Evolutionary conservation across 768 basidiomycete species (phyloP).

Genomic region (Tubosaeta brunneosetosa): DNA sequence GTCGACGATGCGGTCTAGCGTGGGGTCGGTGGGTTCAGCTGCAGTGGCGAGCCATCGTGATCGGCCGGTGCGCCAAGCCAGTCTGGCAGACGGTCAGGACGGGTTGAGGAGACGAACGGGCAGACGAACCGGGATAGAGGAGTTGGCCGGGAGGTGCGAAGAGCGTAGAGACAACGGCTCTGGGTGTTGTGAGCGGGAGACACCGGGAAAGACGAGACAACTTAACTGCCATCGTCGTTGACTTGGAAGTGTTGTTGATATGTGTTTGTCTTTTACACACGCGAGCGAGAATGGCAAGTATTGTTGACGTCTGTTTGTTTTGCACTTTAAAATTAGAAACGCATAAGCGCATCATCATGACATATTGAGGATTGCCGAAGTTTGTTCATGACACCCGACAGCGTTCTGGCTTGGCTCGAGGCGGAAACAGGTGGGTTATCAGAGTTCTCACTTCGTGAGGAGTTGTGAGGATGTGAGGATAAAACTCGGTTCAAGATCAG

Average conservation of each 20-base stretch:
- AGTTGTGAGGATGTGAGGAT: too few relatives aligned
- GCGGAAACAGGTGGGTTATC: too few relatives aligned
- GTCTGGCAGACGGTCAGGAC: conserved; percentile 4
- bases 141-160: conserved; percentile 10
- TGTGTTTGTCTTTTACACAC: conserved; percentile 3
- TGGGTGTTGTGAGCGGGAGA: background rate
- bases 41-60: conserved; percentile 56
- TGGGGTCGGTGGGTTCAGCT: conserved; percentile 53
- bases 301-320: too few relatives aligned
- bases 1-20: conserved; percentile 81
- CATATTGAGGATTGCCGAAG: too few relatives aligned
- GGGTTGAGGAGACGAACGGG: background rate
- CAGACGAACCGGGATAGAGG: conserved; percentile 11
- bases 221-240: conserved; percentile 24
- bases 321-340: too few relatives aligned
- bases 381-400: too few relatives aligned
- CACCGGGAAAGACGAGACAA: background rate
- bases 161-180: conserved; percentile 19
- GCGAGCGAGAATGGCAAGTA: too few relatives aligned
- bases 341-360: too few relatives aligned
- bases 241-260: conserved; percentile 20
- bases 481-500: too few relatives aligned
- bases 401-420: too few relatives aligned
- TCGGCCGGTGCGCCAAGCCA: conserved; percentile 28
- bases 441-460: too few relatives aligned